Evolutionary conservation across 73 alveolate genomes (phyloP).

Genomic region (Stentor coeruleus): DNA sequence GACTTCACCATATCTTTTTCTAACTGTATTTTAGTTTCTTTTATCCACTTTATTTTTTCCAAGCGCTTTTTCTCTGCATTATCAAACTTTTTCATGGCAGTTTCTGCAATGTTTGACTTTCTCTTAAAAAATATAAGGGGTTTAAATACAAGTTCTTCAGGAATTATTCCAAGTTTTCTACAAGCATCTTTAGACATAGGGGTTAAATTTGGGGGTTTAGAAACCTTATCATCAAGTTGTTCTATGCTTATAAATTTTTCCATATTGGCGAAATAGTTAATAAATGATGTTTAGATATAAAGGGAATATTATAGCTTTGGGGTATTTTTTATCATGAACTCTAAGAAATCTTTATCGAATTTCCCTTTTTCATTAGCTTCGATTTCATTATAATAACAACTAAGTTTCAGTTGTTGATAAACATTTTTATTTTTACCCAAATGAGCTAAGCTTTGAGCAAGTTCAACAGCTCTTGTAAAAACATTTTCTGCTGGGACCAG

Average conservation of each 20-base stretch:
- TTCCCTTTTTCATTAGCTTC: too few relatives aligned
- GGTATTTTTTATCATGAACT: too few relatives aligned
- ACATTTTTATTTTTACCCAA: too few relatives aligned
- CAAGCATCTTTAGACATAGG: slow-evolving; percentile 65
- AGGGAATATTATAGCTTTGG: too few relatives aligned
- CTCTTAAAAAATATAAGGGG: slow-evolving; percentile 21
- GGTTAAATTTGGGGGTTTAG: slow-evolving; percentile 25
- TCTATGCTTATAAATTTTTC: too few relatives aligned
- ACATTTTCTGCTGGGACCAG: background rate
- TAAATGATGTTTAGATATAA: too few relatives aligned
- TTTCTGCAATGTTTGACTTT: background rate
- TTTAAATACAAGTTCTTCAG: slow-evolving; percentile 51
- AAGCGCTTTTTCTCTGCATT: background rate
- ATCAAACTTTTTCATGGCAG: background rate
- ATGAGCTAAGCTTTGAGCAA: too few relatives aligned
- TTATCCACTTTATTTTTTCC: background rate
- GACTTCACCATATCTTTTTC: background rate
- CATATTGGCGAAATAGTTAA: too few relatives aligned
- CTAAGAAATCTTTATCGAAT: too few relatives aligned
- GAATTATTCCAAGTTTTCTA: slow-evolving; percentile 54
- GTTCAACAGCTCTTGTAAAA: background rate
- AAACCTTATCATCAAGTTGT: too few relatives aligned
- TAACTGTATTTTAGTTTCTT: background rate
- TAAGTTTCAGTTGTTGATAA: too few relatives aligned
- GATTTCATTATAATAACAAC: too few relatives aligned